Evolutionary conservation across 345 rosid species (phyloP).

Genomic region (Syzygium aromaticum): DNA sequence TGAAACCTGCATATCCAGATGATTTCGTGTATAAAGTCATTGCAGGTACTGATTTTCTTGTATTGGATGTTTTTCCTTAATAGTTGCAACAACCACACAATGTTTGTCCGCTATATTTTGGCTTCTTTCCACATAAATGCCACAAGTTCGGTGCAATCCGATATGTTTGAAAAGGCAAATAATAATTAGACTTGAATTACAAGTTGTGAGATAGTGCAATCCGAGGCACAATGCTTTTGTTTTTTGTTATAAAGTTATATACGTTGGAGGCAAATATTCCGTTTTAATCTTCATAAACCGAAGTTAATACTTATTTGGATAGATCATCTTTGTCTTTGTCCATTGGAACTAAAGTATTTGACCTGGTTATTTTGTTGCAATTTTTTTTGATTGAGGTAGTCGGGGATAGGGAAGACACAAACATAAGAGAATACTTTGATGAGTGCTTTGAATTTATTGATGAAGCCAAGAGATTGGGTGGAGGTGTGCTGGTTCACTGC

Average conservation of each 20-base stretch:
- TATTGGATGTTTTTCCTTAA: neutral
- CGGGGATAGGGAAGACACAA: constrained; percentile 49
- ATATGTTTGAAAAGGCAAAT: neutral
- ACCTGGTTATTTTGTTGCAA: neutral
- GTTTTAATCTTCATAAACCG: neutral
- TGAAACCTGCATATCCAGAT: constrained; percentile 26
- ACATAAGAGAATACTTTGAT: constrained; percentile 45
- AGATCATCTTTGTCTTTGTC: neutral
- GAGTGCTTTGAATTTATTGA: constrained; percentile 63
- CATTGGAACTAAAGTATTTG: neutral
- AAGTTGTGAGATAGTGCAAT: neutral
- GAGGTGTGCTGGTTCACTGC: constrained; percentile 71
- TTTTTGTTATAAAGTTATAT: neutral
- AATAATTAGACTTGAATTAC: neutral
- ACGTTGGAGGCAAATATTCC: neutral
- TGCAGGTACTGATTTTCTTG: constrained; percentile 17
- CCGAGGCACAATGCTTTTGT: neutral
- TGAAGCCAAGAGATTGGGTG: constrained; percentile 53
- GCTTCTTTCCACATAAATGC: neutral
- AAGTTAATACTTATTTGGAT: neutral
- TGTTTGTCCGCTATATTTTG: neutral
- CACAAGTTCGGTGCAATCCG: neutral
- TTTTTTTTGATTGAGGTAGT: constrained; percentile 11
- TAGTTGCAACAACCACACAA: neutral
- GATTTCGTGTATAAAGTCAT: constrained; percentile 34